phyloP scores from a whole-genome alignment of 371 early-diverging fungal species.

The Syncephalis fuscata region DNA sequence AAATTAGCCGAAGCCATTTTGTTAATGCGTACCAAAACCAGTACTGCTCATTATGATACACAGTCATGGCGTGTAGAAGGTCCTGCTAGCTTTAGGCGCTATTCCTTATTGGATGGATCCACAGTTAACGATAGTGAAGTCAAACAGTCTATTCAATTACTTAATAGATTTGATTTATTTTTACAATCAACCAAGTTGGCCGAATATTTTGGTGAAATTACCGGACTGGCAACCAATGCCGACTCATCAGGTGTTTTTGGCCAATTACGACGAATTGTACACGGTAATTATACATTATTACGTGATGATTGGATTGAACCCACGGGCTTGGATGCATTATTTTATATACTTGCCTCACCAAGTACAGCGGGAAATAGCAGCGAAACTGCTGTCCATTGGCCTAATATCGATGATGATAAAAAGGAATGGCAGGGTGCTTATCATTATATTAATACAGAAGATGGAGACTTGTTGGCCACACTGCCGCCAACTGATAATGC shows the following conservation, averaged over 20 bases:
- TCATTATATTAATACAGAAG: slow-evolving; percentile 28
- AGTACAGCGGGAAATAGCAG: not conserved
- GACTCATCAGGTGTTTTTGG: not conserved
- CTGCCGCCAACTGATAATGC: slow-evolving; percentile 26
- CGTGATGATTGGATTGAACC: slow-evolving; percentile 32
- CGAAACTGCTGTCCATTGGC: not conserved
- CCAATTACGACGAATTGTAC: slow-evolving; percentile 27
- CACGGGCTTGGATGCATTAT: slow-evolving; percentile 28
- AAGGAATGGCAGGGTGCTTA: slow-evolving; percentile 24
- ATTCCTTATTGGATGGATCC: too few relatives aligned
- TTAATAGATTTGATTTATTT: slow-evolving; percentile 9
- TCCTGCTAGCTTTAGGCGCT: too few relatives aligned
- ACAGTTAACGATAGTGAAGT: not conserved
- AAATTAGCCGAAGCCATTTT: too few relatives aligned
- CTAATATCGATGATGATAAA: slow-evolving; percentile 15
- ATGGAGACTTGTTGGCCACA: slow-evolving; percentile 22
- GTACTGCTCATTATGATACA: too few relatives aligned
- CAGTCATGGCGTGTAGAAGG: too few relatives aligned
- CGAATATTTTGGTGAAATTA: slow-evolving; percentile 12
- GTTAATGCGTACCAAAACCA: too few relatives aligned
- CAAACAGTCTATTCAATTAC: not conserved
- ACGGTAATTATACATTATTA: slow-evolving; percentile 34
- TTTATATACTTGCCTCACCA: slow-evolving; percentile 14
- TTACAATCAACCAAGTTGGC: slow-evolving; percentile 21
- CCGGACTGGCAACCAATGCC: slow-evolving; percentile 10